Evolutionary conservation across 2,329 filamentous ascomycete species (phyloP).

Genomic region (Fusarium pseudograminearum): DNA sequence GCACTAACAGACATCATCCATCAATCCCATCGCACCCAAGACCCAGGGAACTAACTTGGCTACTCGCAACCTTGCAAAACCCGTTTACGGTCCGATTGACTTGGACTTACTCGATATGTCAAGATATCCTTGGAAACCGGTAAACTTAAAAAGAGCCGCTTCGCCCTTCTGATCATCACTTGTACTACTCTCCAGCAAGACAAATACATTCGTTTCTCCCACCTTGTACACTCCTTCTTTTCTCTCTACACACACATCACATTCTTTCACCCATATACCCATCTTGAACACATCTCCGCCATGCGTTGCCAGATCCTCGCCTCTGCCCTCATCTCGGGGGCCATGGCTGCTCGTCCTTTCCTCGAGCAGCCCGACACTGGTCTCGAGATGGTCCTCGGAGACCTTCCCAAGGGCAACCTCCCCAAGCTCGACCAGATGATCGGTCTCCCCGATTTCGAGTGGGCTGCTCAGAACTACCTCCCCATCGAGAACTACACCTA

Average conservation of each 20-base stretch:
- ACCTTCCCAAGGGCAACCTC: conserved; percentile 53
- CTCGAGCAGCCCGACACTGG: conserved; percentile 61
- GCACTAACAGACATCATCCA: conserved; percentile 7
- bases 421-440: conserved; percentile 59
- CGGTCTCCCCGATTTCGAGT: conserved; percentile 67
- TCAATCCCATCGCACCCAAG: conserved; percentile 6
- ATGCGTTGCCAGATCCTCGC: conserved; percentile 44
- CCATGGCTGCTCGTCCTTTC: conserved; percentile 58
- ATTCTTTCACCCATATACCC: neutral
- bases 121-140: neutral
- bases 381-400: conserved; percentile 54
- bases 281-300: neutral
- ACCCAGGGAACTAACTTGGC: neutral
- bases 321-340: conserved; percentile 51
- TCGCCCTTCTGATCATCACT: conserved; percentile 10
- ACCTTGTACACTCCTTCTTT: conserved; percentile 23
- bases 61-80: neutral
- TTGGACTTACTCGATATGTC: neutral
- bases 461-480: conserved; percentile 62
- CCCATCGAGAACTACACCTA: conserved; percentile 64
- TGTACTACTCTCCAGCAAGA: neutral
- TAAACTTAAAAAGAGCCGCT: conserved; percentile 39
- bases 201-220: conserved; percentile 7
- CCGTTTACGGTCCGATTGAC: neutral
- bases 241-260: neutral